A percentile compares a stretch with the other conserved stretches of the same genome.
These are phyloP conservation scores for Ceratocystis destructans DNA, from an alignment of 2,329 filamentous ascomycete species.

Conservation along the genomic window DNA sequence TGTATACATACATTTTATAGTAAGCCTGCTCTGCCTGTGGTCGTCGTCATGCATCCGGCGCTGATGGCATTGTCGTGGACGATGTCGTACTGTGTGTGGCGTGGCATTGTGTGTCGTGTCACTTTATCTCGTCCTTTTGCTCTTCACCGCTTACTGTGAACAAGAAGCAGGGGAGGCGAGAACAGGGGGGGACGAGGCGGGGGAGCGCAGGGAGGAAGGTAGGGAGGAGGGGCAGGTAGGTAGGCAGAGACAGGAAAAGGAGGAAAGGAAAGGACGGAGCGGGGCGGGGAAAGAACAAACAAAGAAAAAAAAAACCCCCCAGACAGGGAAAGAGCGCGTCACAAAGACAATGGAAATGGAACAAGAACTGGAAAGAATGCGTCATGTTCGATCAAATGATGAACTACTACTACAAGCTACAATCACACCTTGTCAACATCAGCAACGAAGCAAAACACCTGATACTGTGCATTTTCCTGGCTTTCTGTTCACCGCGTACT, in stretches of 20 bases:
- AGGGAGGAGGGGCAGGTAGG: not conserved
- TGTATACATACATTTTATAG: not conserved
- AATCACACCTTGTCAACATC: not conserved
- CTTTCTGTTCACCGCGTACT: not conserved
- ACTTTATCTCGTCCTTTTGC: not conserved
- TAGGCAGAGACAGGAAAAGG: not conserved
- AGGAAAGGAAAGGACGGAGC: not conserved
- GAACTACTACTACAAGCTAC: not conserved
- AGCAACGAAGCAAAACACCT: not conserved
- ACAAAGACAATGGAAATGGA: not conserved
- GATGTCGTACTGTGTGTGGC: not conserved
- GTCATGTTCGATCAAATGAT: not conserved
- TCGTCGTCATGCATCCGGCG: not conserved
- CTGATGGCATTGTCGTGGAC: not conserved
- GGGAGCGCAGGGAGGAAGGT: not conserved
- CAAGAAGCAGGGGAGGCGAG: not conserved
- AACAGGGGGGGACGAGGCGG: not conserved
- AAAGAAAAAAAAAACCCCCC: not conserved
- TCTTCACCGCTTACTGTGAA: not conserved
- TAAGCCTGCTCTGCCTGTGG: not conserved
- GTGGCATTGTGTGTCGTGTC: slow-evolving; percentile 1
- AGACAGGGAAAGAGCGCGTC: not conserved
- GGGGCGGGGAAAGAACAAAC: not conserved
- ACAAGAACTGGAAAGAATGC: not conserved
- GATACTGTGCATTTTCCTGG: not conserved